Conservation (phyloP, 352 stramenopile genomes). For the Phytophthora syringae region DNA sequence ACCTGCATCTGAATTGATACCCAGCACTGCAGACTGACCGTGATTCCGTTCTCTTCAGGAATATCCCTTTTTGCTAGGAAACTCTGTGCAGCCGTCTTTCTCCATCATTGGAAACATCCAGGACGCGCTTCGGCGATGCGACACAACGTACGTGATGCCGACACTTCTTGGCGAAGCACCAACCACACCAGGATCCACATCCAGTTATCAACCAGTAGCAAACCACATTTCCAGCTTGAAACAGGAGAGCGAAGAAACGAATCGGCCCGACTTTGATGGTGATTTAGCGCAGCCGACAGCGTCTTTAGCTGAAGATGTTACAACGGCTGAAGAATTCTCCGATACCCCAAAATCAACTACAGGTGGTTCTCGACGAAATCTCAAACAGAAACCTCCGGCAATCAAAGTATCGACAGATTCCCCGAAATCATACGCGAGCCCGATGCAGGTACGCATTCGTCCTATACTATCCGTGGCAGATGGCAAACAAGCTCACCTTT, state of each 20-base stretch:
- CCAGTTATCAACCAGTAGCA: neutral
- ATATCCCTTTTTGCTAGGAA: constrained; percentile 77
- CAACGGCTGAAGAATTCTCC: constrained; percentile 1
- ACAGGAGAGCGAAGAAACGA: neutral
- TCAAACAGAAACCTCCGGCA: constrained; percentile 37
- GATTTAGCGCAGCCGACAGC: neutral
- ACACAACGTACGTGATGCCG: constrained; percentile 58
- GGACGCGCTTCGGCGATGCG: constrained; percentile 72
- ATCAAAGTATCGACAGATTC: constrained; percentile 48
- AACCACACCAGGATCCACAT: constrained; percentile 3
- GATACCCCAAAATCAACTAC: constrained; percentile 8
- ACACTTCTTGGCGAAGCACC: constrained; percentile 12
- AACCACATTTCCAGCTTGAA: neutral
- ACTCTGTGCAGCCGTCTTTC: constrained; percentile 63
- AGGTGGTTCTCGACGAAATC: neutral
- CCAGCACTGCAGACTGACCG: neutral
- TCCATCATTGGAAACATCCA: constrained; percentile 78
- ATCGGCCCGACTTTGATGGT: constrained; percentile 1
- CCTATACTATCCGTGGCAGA: constrained; percentile 13
- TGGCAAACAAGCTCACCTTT: no score
- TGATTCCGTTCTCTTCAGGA: constrained; percentile 29
- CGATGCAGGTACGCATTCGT: constrained; percentile 54
- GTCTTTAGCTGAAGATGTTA: neutral
- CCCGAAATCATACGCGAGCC: constrained; percentile 48
- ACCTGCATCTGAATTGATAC: neutral